phyloP scores from a whole-genome alignment of 495 filamentous ascomycete species.

The Astrocystis sublimbata region DNA sequence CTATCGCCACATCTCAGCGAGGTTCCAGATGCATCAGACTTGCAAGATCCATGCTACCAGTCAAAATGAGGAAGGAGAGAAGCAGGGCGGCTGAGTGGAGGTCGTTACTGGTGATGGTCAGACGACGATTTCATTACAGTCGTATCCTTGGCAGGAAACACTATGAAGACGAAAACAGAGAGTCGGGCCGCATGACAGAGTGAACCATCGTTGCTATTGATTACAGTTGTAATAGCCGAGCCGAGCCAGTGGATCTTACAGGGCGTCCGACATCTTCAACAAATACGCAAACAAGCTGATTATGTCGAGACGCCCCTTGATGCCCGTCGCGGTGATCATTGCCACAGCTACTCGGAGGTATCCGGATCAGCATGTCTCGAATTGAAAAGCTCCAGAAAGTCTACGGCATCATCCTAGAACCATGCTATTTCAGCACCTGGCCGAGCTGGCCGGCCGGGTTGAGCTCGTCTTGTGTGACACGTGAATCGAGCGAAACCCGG shows the following conservation, averaged over 20 bases:
- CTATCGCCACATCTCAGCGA: not conserved
- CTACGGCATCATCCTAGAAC: not conserved
- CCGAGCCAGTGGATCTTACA: not conserved
- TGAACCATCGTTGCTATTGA: not conserved
- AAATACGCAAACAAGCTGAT: not conserved
- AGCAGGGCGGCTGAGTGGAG: slow-evolving; percentile 1
- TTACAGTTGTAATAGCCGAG: not conserved
- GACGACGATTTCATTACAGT: slow-evolving; percentile 3
- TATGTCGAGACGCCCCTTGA: not conserved
- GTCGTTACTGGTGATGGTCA: not conserved
- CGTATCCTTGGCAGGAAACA: slow-evolving; percentile 8
- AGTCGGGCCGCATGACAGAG: not conserved
- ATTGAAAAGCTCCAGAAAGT: not conserved
- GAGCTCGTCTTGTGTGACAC: slow-evolving; percentile 5
- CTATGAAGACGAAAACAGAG: not conserved
- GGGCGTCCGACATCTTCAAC: not conserved
- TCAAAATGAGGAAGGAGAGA: slow-evolving; percentile 19
- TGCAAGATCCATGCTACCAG: not conserved
- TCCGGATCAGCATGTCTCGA: slow-evolving; percentile 15
- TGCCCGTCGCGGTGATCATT: not conserved
- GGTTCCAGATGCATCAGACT: not conserved
- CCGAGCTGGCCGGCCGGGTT: not conserved
- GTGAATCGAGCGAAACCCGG: not conserved
- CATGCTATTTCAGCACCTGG: not conserved
- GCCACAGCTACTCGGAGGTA: slow-evolving; percentile 6